Conservation (phyloP, 257 asterid genomes). For the Ligustrum vulgare region DNA sequence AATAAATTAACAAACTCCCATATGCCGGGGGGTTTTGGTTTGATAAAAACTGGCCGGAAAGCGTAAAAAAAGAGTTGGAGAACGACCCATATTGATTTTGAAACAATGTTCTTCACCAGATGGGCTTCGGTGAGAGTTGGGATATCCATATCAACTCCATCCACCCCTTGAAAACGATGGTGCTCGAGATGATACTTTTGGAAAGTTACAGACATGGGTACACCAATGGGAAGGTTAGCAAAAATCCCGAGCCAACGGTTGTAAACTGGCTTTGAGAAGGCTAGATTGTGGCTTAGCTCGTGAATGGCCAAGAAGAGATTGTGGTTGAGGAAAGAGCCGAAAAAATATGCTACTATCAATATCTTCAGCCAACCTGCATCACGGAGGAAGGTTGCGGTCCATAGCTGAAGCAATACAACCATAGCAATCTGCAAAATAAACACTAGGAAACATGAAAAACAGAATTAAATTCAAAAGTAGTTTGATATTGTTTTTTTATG, state of each 20-base stretch:
- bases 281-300: conserved; percentile 93
- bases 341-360: conserved; percentile 64
- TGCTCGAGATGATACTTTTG: conserved; percentile 98
- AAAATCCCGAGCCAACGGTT: conserved; percentile 92
- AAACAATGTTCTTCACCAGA: conserved; percentile 45
- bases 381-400: conserved; percentile 77
- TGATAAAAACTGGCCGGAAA: conserved; percentile 74
- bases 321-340: conserved; percentile 94
- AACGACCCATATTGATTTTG: conserved; percentile 80
- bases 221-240: conserved; percentile 91
- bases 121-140: conserved; percentile 72
- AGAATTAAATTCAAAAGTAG: neutral
- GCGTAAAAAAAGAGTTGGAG: conserved; percentile 94
- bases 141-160: conserved; percentile 90
- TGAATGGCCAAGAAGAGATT: conserved; percentile 95
- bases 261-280: conserved; percentile 78
- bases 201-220: conserved; percentile 95
- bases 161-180: conserved; percentile 93
- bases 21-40: conserved; percentile 92
- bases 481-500: neutral
- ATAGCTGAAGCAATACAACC: conserved; percentile 80
- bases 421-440: conserved; percentile 53
- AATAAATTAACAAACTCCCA: conserved; percentile 77
- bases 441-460: conserved; percentile 7
- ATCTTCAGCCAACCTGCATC: conserved; percentile 69